phyloP scores from a whole-genome alignment of 768 basidiomycete species.

The Porphyrellus cyaneotinctus region DNA sequence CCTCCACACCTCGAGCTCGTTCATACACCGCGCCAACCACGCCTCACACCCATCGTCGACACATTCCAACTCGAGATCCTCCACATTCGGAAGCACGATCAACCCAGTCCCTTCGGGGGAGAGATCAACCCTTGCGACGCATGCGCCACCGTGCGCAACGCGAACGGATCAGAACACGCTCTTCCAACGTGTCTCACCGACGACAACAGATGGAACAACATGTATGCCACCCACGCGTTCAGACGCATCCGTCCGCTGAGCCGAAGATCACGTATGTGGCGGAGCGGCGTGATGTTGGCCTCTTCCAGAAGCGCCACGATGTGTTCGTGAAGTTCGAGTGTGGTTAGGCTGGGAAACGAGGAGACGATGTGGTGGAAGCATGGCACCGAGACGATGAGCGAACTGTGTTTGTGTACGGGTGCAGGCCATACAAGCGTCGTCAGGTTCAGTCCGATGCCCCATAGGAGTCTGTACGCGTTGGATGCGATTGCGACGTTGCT shows the following conservation, averaged over 20 bases:
- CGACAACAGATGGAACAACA: constrained; percentile 17
- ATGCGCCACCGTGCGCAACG: constrained; percentile 5
- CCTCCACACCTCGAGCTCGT: constrained; percentile 14
- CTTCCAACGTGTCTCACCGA: constrained; percentile 8
- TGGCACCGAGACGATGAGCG: constrained; percentile 13
- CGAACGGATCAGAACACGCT: constrained; percentile 9
- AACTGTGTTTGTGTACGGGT: constrained; percentile 1
- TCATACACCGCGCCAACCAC: constrained; percentile 7
- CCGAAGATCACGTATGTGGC: constrained; percentile 9
- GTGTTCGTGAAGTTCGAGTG: constrained; percentile 18
- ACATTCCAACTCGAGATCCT: constrained; percentile 13
- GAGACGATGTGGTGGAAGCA: constrained; percentile 17
- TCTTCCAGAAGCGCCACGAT: constrained; percentile 9
- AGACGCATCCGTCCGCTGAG: constrained; percentile 10
- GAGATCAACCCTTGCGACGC: constrained; percentile 15
- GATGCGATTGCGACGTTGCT: constrained; percentile 16
- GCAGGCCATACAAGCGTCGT: constrained; percentile 25
- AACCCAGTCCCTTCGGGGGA: constrained; percentile 1
- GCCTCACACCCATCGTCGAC: constrained; percentile 1
- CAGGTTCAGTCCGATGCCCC: constrained; percentile 12
- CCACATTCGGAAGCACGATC: constrained; percentile 10
- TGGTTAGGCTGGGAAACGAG: constrained; percentile 19
- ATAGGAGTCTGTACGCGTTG: constrained; percentile 3
- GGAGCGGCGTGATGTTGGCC: constrained; percentile 5
- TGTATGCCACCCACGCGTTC: constrained; percentile 11